phyloP scores from a whole-genome alignment of 768 basidiomycete genomes.

The Suillus spraguei region DNA sequence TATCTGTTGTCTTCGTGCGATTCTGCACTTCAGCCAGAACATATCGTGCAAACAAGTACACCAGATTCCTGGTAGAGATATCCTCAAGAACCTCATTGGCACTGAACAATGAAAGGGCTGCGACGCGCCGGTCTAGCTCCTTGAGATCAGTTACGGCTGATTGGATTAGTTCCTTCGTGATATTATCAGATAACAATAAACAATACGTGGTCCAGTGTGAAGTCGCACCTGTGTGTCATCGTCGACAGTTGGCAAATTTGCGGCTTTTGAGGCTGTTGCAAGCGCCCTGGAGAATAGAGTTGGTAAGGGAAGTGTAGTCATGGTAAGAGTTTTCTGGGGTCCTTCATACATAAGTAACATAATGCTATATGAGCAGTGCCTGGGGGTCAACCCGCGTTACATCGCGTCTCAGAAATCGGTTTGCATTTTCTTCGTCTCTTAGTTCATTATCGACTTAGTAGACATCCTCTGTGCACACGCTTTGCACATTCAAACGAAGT shows the following conservation, averaged over 20 bases:
- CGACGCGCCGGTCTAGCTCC: constrained; percentile 53
- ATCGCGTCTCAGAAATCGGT: constrained; percentile 1
- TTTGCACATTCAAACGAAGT: not conserved
- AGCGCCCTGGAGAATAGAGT: constrained; percentile 45
- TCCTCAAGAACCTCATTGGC: constrained; percentile 84
- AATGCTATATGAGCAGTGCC: not conserved
- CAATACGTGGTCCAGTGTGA: not conserved
- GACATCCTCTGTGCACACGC: not conserved
- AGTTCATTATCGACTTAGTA: not conserved
- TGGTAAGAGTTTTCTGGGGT: constrained; percentile 16
- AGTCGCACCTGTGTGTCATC: constrained; percentile 47
- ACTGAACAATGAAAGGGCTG: constrained; percentile 74
- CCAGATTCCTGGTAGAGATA: constrained; percentile 73
- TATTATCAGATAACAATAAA: constrained; percentile 13
- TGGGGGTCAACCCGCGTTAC: constrained; percentile 18
- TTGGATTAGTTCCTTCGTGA: constrained; percentile 57
- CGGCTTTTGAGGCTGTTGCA: constrained; percentile 39
- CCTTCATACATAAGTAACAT: not conserved
- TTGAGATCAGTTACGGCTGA: constrained; percentile 58
- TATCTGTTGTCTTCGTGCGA: constrained; percentile 56
- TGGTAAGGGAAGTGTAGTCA: constrained; percentile 33
- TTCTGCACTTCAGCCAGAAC: constrained; percentile 66
- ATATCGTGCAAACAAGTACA: constrained; percentile 77
- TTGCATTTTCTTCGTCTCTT: not conserved
- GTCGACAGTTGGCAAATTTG: constrained; percentile 41